A percentile compares a stretch with the other conserved stretches of the same genome.
These are phyloP conservation scores for Lentinula detonsa DNA, from an alignment of 768 basidiomycete species.

Conservation along the genomic window DNA sequence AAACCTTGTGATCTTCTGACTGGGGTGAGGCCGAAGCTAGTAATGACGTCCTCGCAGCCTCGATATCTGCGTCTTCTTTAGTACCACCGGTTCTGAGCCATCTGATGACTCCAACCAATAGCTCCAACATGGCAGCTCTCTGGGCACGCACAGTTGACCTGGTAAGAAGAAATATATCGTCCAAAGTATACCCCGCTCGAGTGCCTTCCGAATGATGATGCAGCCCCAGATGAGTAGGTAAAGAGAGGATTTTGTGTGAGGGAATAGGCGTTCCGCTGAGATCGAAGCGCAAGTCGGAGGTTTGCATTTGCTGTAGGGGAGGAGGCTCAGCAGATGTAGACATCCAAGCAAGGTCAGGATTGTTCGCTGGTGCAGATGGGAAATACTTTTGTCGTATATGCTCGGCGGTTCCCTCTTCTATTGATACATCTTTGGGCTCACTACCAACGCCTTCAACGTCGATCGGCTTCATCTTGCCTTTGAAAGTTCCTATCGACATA, in stretches of 20 bases:
- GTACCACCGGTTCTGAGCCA: slow-evolving; percentile 20
- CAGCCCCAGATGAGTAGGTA: slow-evolving; percentile 82
- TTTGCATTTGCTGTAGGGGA: slow-evolving; percentile 14
- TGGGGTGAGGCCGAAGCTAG: slow-evolving; percentile 6
- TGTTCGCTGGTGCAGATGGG: slow-evolving; percentile 58
- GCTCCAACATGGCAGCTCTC: slow-evolving; percentile 72
- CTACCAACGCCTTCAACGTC: background rate
- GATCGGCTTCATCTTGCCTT: background rate
- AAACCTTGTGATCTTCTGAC: slow-evolving; percentile 13
- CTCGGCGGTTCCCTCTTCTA: slow-evolving; percentile 73
- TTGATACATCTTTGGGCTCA: slow-evolving; percentile 17
- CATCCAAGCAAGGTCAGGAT: slow-evolving; percentile 84
- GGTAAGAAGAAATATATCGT: slow-evolving; percentile 76
- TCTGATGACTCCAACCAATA: slow-evolving; percentile 57
- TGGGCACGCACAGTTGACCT: slow-evolving; percentile 82
- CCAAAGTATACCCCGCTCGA: slow-evolving; percentile 83
- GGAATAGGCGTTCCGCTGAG: slow-evolving; percentile 70
- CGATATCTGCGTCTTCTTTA: slow-evolving; percentile 22
- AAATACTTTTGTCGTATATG: slow-evolving; percentile 83
- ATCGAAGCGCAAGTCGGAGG: slow-evolving; percentile 64
- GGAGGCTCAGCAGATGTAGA: slow-evolving; percentile 22
- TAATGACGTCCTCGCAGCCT: background rate
- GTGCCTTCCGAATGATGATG: slow-evolving; percentile 84
- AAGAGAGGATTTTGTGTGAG: slow-evolving; percentile 36
- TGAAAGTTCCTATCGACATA: slow-evolving; percentile 9